Evolutionary conservation across 2,329 filamentous ascomycete genomes (phyloP).

Genomic region (Neonectria neomacrospora): DNA sequence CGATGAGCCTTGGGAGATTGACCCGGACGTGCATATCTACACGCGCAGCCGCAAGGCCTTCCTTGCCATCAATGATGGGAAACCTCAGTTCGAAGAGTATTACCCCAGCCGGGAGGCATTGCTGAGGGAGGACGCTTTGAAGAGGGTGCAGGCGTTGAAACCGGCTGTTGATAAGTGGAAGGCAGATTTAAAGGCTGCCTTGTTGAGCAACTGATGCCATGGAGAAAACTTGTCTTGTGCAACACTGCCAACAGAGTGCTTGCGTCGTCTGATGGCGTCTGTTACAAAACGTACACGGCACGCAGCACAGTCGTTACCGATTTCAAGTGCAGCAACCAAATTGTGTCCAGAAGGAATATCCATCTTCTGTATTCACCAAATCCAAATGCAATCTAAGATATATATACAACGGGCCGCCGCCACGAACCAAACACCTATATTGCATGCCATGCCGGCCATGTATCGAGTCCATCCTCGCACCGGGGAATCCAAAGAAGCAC

Average conservation of each 20-base stretch:
- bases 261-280: neutral
- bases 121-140: constrained; percentile 49
- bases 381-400: constrained; percentile 36
- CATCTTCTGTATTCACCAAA: constrained; percentile 36
- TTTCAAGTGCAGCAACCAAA: constrained; percentile 25
- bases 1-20: constrained; percentile 51
- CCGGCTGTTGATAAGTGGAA: constrained; percentile 34
- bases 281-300: neutral
- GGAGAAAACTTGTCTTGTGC: neutral
- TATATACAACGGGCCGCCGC: constrained; percentile 32
- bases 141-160: constrained; percentile 44
- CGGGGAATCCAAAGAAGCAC: constrained; percentile 17
- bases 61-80: constrained; percentile 50
- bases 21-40: constrained; percentile 60
- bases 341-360: constrained; percentile 31
- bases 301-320: constrained; percentile 26
- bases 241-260: neutral
- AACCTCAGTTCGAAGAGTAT: constrained; percentile 51
- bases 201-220: neutral
- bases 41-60: constrained; percentile 53
- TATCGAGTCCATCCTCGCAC: constrained; percentile 29
- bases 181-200: constrained; percentile 29
- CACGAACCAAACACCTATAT: constrained; percentile 31
- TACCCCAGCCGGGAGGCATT: constrained; percentile 48
- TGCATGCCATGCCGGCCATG: constrained; percentile 25